A percentile compares a stretch with the other conserved stretches of the same genome.
Evolutionary conservation across 352 stramenopile species (phyloP).

Genomic region (Globisporangium carolinianum): DNA sequence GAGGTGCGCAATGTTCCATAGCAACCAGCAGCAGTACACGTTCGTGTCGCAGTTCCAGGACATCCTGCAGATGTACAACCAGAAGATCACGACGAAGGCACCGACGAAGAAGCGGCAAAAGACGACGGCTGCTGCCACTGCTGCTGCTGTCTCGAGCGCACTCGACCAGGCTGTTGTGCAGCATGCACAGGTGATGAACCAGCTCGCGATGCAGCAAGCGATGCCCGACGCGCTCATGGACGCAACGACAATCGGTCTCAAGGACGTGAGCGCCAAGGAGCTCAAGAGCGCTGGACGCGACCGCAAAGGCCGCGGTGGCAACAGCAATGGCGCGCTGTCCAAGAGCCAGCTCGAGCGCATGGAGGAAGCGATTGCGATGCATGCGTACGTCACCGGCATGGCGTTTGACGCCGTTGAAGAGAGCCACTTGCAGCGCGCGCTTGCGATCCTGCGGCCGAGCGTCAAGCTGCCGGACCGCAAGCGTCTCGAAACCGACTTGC

Average conservation of each 20-base stretch:
- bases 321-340: conserved; percentile 25
- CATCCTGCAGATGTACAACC: conserved; percentile 75
- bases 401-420: conserved; percentile 72
- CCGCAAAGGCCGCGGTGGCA: conserved; percentile 26
- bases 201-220: conserved; percentile 68
- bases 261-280: conserved; percentile 43
- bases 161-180: conserved; percentile 49
- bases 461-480: conserved; percentile 71
- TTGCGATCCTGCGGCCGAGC: conserved; percentile 47
- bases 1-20: conserved; percentile 73
- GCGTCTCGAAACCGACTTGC: conserved; percentile 48
- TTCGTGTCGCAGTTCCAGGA: conserved; percentile 80
- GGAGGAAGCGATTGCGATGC: conserved; percentile 76
- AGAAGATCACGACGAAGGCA: conserved; percentile 69
- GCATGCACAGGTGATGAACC: conserved; percentile 61
- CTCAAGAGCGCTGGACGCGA: conserved; percentile 19
- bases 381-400: conserved; percentile 76
- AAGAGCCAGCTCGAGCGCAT: conserved; percentile 66
- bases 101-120: conserved; percentile 63
- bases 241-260: conserved; percentile 35
- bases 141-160: conserved; percentile 17
- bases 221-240: conserved; percentile 69
- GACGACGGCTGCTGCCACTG: conserved; percentile 6
- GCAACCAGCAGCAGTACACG: conserved; percentile 72
- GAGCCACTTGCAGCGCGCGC: conserved; percentile 53